Evolutionary conservation across 306 rosid species (phyloP), one percentile per base, ranked within the genome.

Genomic region (Cicer judaicum): DNA sequence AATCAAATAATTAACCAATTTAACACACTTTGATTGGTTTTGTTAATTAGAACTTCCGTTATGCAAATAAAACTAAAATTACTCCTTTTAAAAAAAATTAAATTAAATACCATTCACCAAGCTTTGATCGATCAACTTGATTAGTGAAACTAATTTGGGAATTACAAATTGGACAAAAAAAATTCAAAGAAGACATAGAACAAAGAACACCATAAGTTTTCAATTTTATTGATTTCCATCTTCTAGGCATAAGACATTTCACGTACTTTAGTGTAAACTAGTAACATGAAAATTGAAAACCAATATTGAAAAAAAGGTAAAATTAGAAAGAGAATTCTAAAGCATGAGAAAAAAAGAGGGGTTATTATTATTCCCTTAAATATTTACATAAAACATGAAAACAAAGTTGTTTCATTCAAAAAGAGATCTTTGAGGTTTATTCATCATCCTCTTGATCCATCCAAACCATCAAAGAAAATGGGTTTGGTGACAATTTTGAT

Each of bases 381-480:
- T 55, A 60, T 80, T 72, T 78, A 73, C 82, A 80, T 10, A 3
- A 53, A 54, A 54, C 71, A 62, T 46, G 62, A 68, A 50, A 77
- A 73, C 56, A 65, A 15, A 21, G 14, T 68, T 14, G 8, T 7
- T 44, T 10, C 18, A 75, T 76, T 80, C 79, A 84, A 67, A 29
- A 80, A 13, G 48, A 4, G 13, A 3, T 2, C 0, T 59, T 59
- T 59, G 49, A 64, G 16, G 0, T 36, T 21, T 54, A 61, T 0
- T 74, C 78, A 5, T 73, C 49, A 13, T 81, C 75, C 2, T 70
- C 79, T 59, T 81, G 60, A 7, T 18, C 16, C 2, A 48, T 38
- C 73, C 68, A 84, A 43, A n/a, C 39, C 56, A 53, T 1, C 62
- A 34, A 81, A 78, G 85, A 81, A 42, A 75, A 70, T 1, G 85